Evolutionary conservation across 768 basidiomycete species (phyloP).

Genomic region (Lentinula sp.): DNA sequence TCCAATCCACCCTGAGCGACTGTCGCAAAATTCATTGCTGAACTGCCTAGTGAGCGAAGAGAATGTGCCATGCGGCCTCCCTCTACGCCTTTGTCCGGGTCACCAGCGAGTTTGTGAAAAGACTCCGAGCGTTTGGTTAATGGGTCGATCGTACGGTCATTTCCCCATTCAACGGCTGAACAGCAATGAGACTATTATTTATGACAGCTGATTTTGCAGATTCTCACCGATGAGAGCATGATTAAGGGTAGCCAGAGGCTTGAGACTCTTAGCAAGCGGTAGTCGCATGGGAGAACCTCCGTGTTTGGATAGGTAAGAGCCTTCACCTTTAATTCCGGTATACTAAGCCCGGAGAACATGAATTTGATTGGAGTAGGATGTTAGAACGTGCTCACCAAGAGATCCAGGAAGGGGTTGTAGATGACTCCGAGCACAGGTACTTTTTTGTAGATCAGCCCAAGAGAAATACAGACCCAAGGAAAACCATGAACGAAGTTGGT

Average conservation of each 20-base stretch:
- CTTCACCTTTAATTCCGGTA: slow-evolving; percentile 72
- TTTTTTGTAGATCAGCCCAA: slow-evolving; percentile 81
- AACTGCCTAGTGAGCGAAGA: slow-evolving; percentile 77
- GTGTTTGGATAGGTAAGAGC: slow-evolving; percentile 65
- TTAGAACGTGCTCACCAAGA: slow-evolving; percentile 45
- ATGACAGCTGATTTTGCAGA: background rate
- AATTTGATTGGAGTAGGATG: background rate
- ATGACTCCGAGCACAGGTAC: slow-evolving; percentile 86
- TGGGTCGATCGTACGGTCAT: slow-evolving; percentile 53
- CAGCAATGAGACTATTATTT: too few species aligned
- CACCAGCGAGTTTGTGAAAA: slow-evolving; percentile 71
- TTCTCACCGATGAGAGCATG: slow-evolving; percentile 61
- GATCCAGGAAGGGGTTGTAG: slow-evolving; percentile 87
- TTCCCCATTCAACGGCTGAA: slow-evolving; percentile 83
- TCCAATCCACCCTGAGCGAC: slow-evolving; percentile 89
- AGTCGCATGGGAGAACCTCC: slow-evolving; percentile 43
- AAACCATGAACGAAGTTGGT: slow-evolving; percentile 87
- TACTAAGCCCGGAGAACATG: slow-evolving; percentile 37
- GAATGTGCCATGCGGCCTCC: slow-evolving; percentile 85
- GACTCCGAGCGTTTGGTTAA: slow-evolving; percentile 58
- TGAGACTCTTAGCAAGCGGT: slow-evolving; percentile 55
- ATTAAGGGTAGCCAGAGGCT: slow-evolving; percentile 60
- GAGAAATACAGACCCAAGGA: slow-evolving; percentile 85
- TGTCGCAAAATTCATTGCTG: slow-evolving; percentile 74
- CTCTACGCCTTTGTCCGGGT: slow-evolving; percentile 51